Evolutionary conservation across 495 filamentous ascomycete species (phyloP).

Genomic region (Monascus purpureus): DNA sequence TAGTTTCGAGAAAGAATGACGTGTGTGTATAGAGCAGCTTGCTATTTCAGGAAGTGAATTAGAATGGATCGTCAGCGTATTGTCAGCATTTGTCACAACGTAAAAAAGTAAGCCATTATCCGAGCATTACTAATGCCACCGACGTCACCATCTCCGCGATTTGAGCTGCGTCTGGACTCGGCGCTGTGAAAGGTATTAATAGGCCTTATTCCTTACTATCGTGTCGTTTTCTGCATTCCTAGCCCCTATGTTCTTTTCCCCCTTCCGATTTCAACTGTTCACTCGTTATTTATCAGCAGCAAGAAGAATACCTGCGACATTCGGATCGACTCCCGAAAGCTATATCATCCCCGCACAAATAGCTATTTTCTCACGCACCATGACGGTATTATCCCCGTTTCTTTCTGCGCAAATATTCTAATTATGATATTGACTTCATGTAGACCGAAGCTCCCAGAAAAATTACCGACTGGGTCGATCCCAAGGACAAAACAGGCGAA

Average conservation of each 20-base stretch:
- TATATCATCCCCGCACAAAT: constrained; percentile 11
- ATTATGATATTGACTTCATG: not conserved
- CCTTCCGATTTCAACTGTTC: constrained; percentile 11
- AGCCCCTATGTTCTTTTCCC: constrained; percentile 17
- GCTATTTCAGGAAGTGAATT: not conserved
- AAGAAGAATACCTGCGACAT: constrained; percentile 5
- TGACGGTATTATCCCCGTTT: constrained; percentile 22
- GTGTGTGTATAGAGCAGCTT: not conserved
- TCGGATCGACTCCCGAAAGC: constrained; percentile 6
- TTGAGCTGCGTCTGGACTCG: too few species aligned
- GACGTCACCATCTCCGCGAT: constrained; percentile 1
- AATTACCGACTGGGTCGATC: constrained; percentile 76
- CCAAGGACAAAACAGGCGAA: constrained; percentile 63
- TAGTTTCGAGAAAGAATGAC: not conserved
- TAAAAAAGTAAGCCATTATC: constrained; percentile 10
- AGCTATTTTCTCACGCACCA: constrained; percentile 13
- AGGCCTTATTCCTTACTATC: too few species aligned
- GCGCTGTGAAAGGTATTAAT: too few species aligned
- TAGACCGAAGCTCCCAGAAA: constrained; percentile 22
- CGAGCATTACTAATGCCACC: constrained; percentile 10
- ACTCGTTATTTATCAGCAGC: constrained; percentile 9
- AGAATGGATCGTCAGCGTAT: not conserved
- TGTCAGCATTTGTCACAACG: constrained; percentile 15
- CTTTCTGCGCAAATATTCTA: not conserved
- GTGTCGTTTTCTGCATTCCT: too few species aligned